Conservation (phyloP, 371 early-diverging fungal species). For the Mucor sp. region DNA sequence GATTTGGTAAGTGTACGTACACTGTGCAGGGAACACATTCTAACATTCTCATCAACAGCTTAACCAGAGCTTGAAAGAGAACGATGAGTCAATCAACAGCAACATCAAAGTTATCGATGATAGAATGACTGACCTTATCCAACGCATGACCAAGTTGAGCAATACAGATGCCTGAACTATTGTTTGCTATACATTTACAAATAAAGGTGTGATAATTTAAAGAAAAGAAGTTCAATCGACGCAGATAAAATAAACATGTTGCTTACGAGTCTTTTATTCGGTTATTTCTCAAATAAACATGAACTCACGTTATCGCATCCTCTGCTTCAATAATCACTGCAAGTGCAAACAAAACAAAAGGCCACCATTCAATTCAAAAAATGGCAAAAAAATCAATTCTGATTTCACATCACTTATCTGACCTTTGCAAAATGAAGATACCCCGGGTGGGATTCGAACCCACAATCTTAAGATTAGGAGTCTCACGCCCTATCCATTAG, state of each 20-base stretch:
- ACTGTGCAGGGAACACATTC: no score
- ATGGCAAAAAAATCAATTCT: not conserved
- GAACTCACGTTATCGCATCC: no score
- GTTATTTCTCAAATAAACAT: no score
- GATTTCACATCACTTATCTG: not conserved
- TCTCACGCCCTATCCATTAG: not conserved
- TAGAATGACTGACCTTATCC: constrained; percentile 66
- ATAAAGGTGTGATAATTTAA: no score
- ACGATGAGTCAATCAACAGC: constrained; percentile 61
- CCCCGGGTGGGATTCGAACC: not conserved
- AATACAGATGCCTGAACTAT: not conserved
- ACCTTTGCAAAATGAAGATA: not conserved
- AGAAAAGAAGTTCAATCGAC: no score
- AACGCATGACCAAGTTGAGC: constrained; percentile 51
- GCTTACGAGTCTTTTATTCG: no score
- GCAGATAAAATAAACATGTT: no score
- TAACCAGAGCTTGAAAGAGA: constrained; percentile 65
- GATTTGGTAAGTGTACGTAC: constrained; percentile 33
- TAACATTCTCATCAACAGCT: constrained; percentile 35
- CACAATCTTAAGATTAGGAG: not conserved
- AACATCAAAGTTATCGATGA: constrained; percentile 73
- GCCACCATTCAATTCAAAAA: not conserved
- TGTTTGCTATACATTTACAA: not conserved
- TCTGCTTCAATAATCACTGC: no score
- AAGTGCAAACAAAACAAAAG: not conserved